A percentile compares a stretch with the other conserved stretches of the same genome.
Evolutionary conservation across 345 rosid genomes (phyloP).

Genomic region (Psidium friedrichsthalianum): DNA sequence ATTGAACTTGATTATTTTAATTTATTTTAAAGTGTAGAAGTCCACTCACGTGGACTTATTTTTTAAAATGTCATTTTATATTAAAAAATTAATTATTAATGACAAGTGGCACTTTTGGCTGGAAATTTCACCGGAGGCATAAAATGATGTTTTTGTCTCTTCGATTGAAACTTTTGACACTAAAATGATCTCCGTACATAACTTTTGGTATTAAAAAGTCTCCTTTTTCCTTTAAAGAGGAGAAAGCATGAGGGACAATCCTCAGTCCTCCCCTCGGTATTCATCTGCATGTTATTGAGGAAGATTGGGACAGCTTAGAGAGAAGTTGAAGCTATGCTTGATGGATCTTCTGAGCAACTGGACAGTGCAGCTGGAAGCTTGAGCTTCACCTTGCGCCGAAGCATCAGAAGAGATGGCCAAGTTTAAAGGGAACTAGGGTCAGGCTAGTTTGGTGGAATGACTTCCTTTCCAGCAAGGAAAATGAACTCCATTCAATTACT

Average conservation of each 20-base stretch:
- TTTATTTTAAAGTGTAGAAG: no score
- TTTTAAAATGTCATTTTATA: no score
- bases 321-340: not conserved
- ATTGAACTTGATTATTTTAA: no score
- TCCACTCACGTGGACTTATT: no score
- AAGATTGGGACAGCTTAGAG: not conserved
- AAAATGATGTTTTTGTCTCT: no score
- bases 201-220: no score
- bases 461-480: not conserved
- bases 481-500: not conserved
- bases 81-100: no score
- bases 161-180: no score
- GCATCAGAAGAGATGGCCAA: not conserved
- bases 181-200: no score
- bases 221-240: no score
- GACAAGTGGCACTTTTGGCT: no score
- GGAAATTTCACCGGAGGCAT: no score
- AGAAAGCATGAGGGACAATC: not conserved
- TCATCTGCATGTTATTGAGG: not conserved
- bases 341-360: not conserved
- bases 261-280: not conserved
- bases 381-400: not conserved
- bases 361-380: not conserved
- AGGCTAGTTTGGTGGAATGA: not conserved
- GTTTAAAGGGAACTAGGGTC: not conserved